A percentile compares a stretch with the other conserved stretches of the same genome.
Conservation (phyloP, 306 rosid genomes). For the Quercus variabilis region DNA sequence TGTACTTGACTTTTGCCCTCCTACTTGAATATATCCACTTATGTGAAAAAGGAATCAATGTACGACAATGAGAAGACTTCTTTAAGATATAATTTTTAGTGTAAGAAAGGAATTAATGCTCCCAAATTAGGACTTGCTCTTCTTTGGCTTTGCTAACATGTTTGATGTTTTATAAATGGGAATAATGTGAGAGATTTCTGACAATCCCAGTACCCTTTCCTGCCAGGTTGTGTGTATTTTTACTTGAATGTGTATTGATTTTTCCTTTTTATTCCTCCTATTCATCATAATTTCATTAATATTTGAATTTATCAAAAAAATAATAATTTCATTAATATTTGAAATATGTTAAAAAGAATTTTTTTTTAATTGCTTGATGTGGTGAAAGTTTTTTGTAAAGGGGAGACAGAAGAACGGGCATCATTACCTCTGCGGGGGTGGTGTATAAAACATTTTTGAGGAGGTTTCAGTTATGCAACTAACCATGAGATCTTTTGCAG, state of each 20-base stretch:
- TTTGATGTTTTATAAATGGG: background rate
- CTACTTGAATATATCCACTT: background rate
- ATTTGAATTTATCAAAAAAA: no score
- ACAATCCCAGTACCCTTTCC: background rate
- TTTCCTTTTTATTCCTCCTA: background rate
- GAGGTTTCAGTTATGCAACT: background rate
- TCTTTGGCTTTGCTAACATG: background rate
- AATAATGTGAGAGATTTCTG: background rate
- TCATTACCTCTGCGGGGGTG: background rate
- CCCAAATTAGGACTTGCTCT: background rate
- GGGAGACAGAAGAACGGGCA: background rate
- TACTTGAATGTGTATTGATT: background rate
- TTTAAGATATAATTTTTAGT: background rate
- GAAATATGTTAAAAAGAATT: background rate
- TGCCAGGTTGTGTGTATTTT: background rate
- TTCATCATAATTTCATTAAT: background rate
- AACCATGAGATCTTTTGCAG: slow-evolving; percentile 25
- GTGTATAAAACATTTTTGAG: background rate
- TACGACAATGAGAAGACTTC: background rate
- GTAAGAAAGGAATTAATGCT: background rate
- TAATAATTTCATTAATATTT: background rate
- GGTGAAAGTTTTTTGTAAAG: background rate
- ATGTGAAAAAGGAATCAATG: background rate
- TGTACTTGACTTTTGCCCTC: no score
- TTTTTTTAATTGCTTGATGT: background rate